phyloP scores from a whole-genome alignment of 2,329 filamentous ascomycete species.

The Paraphaeosphaeria minitans region DNA sequence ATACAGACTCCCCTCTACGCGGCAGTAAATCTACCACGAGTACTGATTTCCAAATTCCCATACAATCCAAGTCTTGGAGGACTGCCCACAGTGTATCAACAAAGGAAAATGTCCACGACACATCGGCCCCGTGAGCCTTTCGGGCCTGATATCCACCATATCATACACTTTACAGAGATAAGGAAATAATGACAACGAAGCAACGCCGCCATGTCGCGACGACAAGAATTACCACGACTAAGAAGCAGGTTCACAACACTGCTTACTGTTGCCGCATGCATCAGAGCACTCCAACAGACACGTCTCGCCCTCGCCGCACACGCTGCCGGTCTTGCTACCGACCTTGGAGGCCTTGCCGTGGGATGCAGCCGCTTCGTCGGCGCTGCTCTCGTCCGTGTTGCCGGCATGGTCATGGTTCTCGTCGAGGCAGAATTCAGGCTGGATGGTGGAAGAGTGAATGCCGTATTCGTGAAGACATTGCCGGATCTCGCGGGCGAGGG shows the following conservation, averaged over 20 bases:
- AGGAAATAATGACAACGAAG: neutral
- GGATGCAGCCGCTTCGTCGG: conserved; percentile 29
- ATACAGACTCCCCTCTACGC: neutral
- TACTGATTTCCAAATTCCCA: conserved; percentile 2
- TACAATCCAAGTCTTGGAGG: neutral
- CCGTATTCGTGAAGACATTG: conserved; percentile 93
- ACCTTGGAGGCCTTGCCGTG: conserved; percentile 23
- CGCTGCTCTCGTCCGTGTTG: conserved; percentile 34
- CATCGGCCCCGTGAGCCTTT: neutral
- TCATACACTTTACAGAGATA: conserved; percentile 1
- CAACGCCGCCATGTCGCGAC: neutral
- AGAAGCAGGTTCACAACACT: conserved; percentile 48
- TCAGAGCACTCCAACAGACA: conserved; percentile 53
- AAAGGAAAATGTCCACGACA: neutral
- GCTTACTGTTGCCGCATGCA: conserved; percentile 49
- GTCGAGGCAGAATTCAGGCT: conserved; percentile 75
- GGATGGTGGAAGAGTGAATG: conserved; percentile 96
- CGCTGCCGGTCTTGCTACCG: conserved; percentile 44
- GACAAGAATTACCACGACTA: neutral
- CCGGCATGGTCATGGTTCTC: conserved; percentile 50
- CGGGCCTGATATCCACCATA: neutral
- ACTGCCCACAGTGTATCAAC: neutral
- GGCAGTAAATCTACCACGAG: neutral
- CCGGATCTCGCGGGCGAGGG: conserved; percentile 78
- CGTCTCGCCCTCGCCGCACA: conserved; percentile 41